Evolutionary conservation across 1,284 basidiomycete species (phyloP).

Genomic region (Neonothopanus nambi): DNA sequence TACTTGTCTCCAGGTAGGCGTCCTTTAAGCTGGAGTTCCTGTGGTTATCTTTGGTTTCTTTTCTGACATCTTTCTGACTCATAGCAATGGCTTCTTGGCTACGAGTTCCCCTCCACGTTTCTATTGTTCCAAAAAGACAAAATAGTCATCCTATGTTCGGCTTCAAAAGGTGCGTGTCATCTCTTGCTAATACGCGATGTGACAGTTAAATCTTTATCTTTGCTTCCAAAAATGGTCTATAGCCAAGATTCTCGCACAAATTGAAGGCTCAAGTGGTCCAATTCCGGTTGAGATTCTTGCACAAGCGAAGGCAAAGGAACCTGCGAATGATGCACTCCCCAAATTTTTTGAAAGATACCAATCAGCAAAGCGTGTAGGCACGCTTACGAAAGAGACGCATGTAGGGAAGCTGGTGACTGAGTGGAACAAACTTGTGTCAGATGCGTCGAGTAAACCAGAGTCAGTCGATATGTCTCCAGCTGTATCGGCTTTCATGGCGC

Average conservation of each 20-base stretch:
- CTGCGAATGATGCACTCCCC: conserved; percentile 65
- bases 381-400: conserved; percentile 76
- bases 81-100: conserved; percentile 94
- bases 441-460: conserved; percentile 63
- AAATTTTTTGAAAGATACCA: conserved; percentile 61
- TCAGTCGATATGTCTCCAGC: conserved; percentile 77
- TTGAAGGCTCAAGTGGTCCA: conserved; percentile 52
- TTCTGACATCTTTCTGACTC: conserved; percentile 15
- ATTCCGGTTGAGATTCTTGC: conserved; percentile 68
- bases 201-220: neutral
- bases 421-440: conserved; percentile 68
- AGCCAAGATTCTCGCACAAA: conserved; percentile 78
- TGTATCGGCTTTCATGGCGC: conserved; percentile 78
- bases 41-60: conserved; percentile 21
- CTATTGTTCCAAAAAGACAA: conserved; percentile 80
- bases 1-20: conserved; percentile 83
- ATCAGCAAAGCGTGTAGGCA: conserved; percentile 62
- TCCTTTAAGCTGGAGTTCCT: conserved; percentile 3
- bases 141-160: conserved; percentile 82
- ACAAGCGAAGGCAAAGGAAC: conserved; percentile 75
- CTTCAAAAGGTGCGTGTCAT: conserved; percentile 74
- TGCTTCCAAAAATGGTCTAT: conserved; percentile 6
- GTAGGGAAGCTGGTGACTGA: conserved; percentile 80
- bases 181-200: conserved; percentile 22
- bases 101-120: conserved; percentile 95